Evolutionary conservation across 352 stramenopile genomes (phyloP), one percentile per base, ranked within the genome.

Genomic region (Pythium periplocum): DNA sequence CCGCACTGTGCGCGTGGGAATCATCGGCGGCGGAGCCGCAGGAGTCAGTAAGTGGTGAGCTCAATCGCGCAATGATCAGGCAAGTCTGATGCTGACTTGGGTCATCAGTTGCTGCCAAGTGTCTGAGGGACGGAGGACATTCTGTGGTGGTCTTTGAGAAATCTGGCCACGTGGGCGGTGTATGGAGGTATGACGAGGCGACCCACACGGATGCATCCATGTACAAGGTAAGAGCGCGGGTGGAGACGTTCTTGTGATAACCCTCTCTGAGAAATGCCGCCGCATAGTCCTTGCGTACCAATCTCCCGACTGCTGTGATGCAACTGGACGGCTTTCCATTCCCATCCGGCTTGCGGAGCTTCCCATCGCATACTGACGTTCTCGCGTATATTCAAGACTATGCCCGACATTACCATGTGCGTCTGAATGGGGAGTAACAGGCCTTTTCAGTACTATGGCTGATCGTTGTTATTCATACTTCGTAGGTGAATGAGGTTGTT

Each of bases 281-380:
- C 38, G 7, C 38, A 8, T 33, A 90, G 78, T 93, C 82, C 7
- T 66, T 93, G 48, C 82, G 78, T 46, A 93, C 82, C 43, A 93
- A 93, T 55, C 45, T 93, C 17, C 82, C 82, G 43, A 90, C 78
- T 5, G 58, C 78, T 8, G 83, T 90, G 55, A 93, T 93, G 82
- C 82, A 93, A 51, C 61, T 93, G 34, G 63, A 73, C 50, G 78
- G 77, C 48, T 82, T 90, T 37, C 56, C 75, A 3, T 93, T 90
- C 52, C 66, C 82, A n/a, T 54, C 73, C 1, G 72, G 57, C 4
- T 42, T 71, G 31, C 65, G 66, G 4, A 86, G 68, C 41, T 93
- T 87, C 51, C 73, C 77, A 10, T 78, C 75, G 7, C 82, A 93
- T 48, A 37, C 49, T 10, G 70, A 82, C 12, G 78, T 93, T 40